Base-by-base conservation (phyloP, 345 rosid species). In the Dovyalis caffra region DNA sequence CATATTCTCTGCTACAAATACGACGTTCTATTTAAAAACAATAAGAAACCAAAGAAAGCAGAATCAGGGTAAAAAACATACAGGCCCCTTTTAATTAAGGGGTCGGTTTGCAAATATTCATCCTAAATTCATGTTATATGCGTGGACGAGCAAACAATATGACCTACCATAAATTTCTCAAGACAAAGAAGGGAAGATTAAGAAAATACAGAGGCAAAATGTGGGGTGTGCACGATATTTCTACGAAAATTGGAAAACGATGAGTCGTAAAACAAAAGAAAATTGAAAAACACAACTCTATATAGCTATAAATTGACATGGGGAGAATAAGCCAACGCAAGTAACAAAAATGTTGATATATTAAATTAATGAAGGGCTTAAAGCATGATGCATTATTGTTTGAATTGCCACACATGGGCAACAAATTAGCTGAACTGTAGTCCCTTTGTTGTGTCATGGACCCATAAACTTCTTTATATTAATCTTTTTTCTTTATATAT, bases 401-500 rank as follows among this genome's bases (percentile, higher is more conserved):
- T 69, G 58, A 69, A 74, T 53, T 69, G 47, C 70, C 81, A 81
- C 83, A 77, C 82, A 77, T 79, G 85, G 78, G 40, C 35, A 74
- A 69, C 80, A 79, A 83, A 63, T 43, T 77, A 69, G 82, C 56
- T 81, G 77, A 79, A 81, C 83, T 71, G 78, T 80, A 79, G 21
- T 31, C 33, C 58, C 68, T 75, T 62, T 64, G 61, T 62, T 64
- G 61, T 62, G 74, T 18, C 38, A 32, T 74, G 85, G 80, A 81
- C 83, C 83, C 80, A 2, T 14, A 25, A 38, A 7, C 57, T 63
- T 69, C 76, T 77, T 32, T 82, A 57, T 73, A 71, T 51, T 16
- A 32, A 16, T 47, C 23, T 5, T 10, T 72, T 60, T 68, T 78
- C 23, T 51, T 5, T 51, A 6, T 51, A 51, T 20, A 20, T 21